Evolutionary conservation across 1,284 basidiomycete genomes (phyloP).

Genomic region (Puccinia sorghi): DNA sequence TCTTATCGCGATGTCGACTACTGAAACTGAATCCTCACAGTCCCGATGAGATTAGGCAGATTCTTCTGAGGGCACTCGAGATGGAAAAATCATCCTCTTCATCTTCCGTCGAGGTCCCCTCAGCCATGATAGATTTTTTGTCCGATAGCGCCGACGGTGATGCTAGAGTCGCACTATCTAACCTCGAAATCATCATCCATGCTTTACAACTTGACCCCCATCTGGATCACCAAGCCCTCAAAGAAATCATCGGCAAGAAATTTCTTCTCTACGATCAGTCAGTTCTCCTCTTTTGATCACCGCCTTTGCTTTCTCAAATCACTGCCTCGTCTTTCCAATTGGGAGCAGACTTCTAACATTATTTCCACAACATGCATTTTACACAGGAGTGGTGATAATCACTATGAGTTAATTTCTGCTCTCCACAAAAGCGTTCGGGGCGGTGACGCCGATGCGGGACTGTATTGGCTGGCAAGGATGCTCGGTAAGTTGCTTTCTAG

Average conservation of each 20-base stretch:
- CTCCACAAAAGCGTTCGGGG: slow-evolving; percentile 84
- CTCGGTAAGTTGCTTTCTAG: slow-evolving; percentile 31
- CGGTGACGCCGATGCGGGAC: slow-evolving; percentile 73
- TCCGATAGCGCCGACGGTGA: slow-evolving; percentile 68
- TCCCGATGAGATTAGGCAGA: slow-evolving; percentile 52
- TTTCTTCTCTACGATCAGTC: slow-evolving; percentile 39
- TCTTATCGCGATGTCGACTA: slow-evolving; percentile 75
- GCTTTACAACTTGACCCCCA: slow-evolving; percentile 47
- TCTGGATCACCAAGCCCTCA: slow-evolving; percentile 57
- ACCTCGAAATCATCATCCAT: slow-evolving; percentile 65
- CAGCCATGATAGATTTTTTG: slow-evolving; percentile 62
- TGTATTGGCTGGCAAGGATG: slow-evolving; percentile 71
- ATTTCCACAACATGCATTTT: too few relatives aligned
- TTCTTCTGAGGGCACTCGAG: slow-evolving; percentile 30
- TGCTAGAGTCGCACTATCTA: slow-evolving; percentile 69
- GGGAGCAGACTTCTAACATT: too few relatives aligned
- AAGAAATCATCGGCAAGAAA: slow-evolving; percentile 58
- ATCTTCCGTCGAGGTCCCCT: slow-evolving; percentile 20
- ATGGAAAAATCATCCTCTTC: slow-evolving; percentile 1
- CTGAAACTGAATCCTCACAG: slow-evolving; percentile 53
- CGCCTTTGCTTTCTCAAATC: background rate
- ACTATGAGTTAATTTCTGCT: slow-evolving; percentile 83
- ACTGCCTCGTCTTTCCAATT: too few relatives aligned
- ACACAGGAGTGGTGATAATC: slow-evolving; percentile 58
- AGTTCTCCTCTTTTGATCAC: background rate